Base-by-base conservation (phyloP, 371 early-diverging fungal genomes). In the Catenaria anguillulae region DNA sequence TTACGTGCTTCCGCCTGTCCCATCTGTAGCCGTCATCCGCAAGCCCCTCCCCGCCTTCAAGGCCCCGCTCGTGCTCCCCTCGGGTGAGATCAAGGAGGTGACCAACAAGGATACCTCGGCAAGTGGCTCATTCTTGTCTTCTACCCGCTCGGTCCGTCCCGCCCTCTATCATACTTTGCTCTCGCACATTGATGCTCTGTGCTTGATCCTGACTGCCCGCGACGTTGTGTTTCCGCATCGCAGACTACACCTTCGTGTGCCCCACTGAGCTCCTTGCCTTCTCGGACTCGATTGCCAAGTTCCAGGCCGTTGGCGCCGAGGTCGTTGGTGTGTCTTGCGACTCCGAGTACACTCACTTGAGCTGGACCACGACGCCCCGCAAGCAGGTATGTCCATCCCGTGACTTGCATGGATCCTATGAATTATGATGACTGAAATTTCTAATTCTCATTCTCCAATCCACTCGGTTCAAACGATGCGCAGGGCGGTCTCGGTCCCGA, bases 241-340 rank as follows among this genome's bases (percentile, higher is more conserved):
- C 17, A 4, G 33, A 55, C 33, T 19, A 3, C 36, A 10, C 40
- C 10, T 40, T 40, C 40, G 91, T 89, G 60, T 92, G 93, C 77
- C 93, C 93, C 61, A 92, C 93, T 65, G 94, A 93, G 77, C 77
- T 91, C 72, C 75, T 86, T 58, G 90, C 89, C 46, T 92, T 93
- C 83, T 82, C 82, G 69, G 91, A 97, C 70, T 78, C 80, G 65
- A 73, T 81, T 64, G 81, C 81, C 55, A 85, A 95, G 64, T 99
- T 99, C 82, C 66, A 75, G 61, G 71, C 77, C 68, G 64, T 82
- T 26, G 79, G 78, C 70, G 75, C 84, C 60, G 84, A 84, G 68
- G 86, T 95, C 33, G 73, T 93, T 55, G 90, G 84, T 61, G 76
- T 80, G 65, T 89, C 90, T 54, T 81, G 83, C 62, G 95, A 94